Conservation (phyloP, 371 early-diverging fungal genomes). For the Mucor racemosus region DNA sequence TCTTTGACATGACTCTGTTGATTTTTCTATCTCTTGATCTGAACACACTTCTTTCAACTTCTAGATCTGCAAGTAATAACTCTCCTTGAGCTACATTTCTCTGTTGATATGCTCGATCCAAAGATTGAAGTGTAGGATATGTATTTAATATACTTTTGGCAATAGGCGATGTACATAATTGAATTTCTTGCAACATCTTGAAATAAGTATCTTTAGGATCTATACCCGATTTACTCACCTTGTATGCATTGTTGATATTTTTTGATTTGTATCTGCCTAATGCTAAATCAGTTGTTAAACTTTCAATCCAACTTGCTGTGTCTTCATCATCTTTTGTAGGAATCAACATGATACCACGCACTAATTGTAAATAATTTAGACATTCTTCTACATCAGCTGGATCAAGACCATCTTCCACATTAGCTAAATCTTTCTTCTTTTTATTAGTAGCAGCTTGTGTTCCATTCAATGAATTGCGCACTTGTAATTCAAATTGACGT, state of each 20-base stretch:
- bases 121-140: conserved; percentile 61
- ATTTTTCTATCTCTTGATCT: conserved; percentile 38
- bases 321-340: conserved; percentile 57
- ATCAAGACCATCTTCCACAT: conserved; percentile 27
- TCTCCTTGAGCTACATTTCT: conserved; percentile 26
- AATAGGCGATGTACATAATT: conserved; percentile 58
- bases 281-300: conserved; percentile 67
- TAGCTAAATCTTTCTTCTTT: conserved; percentile 12
- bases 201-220: conserved; percentile 63
- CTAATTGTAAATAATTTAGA: conserved; percentile 47
- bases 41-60: conserved; percentile 42
- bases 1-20: conserved; percentile 57
- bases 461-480: conserved; percentile 21
- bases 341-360: conserved; percentile 44
- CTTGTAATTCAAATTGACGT: conserved; percentile 43
- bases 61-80: conserved; percentile 55
- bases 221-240: conserved; percentile 54
- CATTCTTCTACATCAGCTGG: conserved; percentile 42
- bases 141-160: conserved; percentile 58
- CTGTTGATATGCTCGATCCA: conserved; percentile 57
- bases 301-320: conserved; percentile 52
- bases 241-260: conserved; percentile 22
- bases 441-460: conserved; percentile 19
- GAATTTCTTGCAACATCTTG: conserved; percentile 71
- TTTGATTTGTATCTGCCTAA: conserved; percentile 60